Base-by-base conservation (phyloP, 345 rosid genomes). In the Triadica sebifera region DNA sequence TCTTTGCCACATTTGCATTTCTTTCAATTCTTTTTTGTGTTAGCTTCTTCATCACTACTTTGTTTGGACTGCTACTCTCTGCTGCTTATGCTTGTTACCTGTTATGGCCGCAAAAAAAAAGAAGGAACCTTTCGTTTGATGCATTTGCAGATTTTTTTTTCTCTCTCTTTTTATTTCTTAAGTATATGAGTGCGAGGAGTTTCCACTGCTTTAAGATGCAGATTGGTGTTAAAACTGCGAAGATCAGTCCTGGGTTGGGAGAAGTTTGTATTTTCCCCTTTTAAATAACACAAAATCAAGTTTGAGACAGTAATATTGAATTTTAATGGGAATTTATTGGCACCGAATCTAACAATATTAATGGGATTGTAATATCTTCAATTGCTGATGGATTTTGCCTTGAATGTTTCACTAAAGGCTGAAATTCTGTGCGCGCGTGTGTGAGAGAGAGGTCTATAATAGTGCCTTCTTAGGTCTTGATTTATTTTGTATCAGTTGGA, bases 71-170 rank as follows among this genome's bases (percentile, higher is more conserved):
- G 55, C 29, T 57, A 56, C 0, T 20, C 0, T 5, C 63, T 56
- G 60, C 69, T 45, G 59, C 29, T 65, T 65, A 43, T 64, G 39
- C 29, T 65, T 65, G 53, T 64, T 24, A 17, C 71, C 45, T 71
- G 41, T 37, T 15, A 11, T 60, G 67, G 58, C 55, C 62, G 22
- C 16, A 49, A 34, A 49, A 51, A 51, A 15, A 51, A 5, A 15
- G 15, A 66, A 39, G 29, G 77, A 37, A 58, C 22, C 37, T 16
- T 9, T n/a, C 16, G 22, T 65, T 66, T 16, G 34, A 51, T 76
- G 53, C 74, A 69, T 76, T 63, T 76, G 45, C 63, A 68, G 68
- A 68, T 67, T 60, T 34, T 59, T 12, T 45, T n/a, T n/a, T 74
- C 50, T 43, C 20, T 58, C 29, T 67, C 53, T 25, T 59, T 10